Base-by-base conservation (phyloP, 2,329 filamentous ascomycete genomes). In the Penicillium expansum region DNA sequence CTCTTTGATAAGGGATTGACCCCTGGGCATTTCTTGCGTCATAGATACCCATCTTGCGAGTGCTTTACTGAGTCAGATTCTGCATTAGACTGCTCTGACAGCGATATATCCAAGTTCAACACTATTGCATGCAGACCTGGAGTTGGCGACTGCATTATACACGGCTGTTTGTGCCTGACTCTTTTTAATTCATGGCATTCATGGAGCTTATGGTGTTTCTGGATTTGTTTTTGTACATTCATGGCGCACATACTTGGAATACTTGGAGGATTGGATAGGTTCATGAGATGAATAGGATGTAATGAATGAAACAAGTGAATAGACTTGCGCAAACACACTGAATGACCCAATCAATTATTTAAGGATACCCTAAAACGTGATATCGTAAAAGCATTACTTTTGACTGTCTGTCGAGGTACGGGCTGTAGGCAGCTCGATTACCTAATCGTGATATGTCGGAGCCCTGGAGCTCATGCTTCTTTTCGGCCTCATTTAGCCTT, bases 71-170 rank as follows among this genome's bases (percentile, higher is more conserved):
- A 52, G 50, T 49, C 53, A 48, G 58, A 54, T 55, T 52, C 41
- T 55, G 60, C 52, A 39, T 58, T 54, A 53, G 52, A 60, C 52
- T 59, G 51, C 38, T 18, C 38, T 49, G 44, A 33, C 57, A 58
- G 59, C 50, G 49, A 61, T 37, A 59, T 54, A 64, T 55, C 49
- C 55, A 60, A 55, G 53, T 65, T 62, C 62, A 65, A 62, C 61
- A 60, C 56, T 54, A 49, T 61, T 64, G 58, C 62, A 63, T 63
- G 56, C 52, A 63, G 56, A 57, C 51, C 39, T 47, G 57, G 60
- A 55, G 52, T 65, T 59, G 29, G 45, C 59, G 42, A 43, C 41
- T 63, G 53, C 62, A 57, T 55, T 58, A 55, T 56, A 62, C 44
- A 57, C 43, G 52, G 42, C 33, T 16, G 24, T n/a, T 48, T 48